Percentiles rank a stretch among this genome's conserved stretches.
Evolutionary conservation across 1,284 basidiomycete genomes (phyloP).

Genomic region (Leccinum subrobustum): DNA sequence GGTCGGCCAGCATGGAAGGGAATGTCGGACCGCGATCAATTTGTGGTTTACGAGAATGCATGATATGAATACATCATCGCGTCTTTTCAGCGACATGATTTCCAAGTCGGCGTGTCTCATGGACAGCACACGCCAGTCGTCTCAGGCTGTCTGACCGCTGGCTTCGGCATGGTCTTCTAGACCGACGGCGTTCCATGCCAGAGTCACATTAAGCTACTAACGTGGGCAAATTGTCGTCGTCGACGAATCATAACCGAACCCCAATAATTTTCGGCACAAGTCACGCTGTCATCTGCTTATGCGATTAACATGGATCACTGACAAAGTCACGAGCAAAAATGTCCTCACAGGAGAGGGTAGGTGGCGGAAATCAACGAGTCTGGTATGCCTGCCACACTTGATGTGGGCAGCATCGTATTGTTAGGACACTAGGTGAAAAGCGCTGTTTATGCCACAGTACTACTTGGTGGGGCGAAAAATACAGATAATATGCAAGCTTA

Average conservation of each 20-base stretch:
- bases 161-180: not conserved
- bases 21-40: not conserved
- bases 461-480: not conserved
- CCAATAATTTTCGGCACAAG: not conserved
- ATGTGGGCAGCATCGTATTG: not conserved
- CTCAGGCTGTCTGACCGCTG: not conserved
- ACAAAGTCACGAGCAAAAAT: not conserved
- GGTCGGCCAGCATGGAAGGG: not conserved
- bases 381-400: not conserved
- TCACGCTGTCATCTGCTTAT: not conserved
- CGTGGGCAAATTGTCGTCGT: not conserved
- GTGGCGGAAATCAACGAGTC: not conserved
- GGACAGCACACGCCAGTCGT: not conserved
- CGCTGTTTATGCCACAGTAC: not conserved
- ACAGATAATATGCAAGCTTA: not conserved
- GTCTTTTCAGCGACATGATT: not conserved
- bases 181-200: not conserved
- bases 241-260: not conserved
- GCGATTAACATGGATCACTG: not conserved
- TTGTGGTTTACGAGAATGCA: not conserved
- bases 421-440: not conserved
- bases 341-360: not conserved
- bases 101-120: not conserved
- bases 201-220: not conserved
- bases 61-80: not conserved